These are phyloP conservation scores for Moricandia arvensis DNA, from an alignment of 345 rosid species.

Conservation along the genomic window DNA sequence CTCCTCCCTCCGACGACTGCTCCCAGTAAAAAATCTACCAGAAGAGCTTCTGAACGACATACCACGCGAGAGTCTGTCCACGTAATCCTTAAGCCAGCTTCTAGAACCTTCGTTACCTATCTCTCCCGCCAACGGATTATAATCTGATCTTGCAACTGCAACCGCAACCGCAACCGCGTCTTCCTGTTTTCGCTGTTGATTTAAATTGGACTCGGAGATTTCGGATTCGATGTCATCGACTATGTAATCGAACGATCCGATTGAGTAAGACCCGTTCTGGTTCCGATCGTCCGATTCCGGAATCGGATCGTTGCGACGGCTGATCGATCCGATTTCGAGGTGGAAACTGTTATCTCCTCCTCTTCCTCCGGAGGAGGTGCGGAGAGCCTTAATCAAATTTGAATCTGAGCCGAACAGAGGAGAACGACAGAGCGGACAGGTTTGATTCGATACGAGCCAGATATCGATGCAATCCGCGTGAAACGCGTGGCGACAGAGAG, in stretches of 20 bases:
- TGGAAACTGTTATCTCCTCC: conserved; percentile 60
- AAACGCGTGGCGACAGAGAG: conserved; percentile 90
- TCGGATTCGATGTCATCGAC: conserved; percentile 78
- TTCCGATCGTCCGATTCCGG: conserved; percentile 35
- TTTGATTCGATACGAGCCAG: conserved; percentile 69
- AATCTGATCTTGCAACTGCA: conserved; percentile 1
- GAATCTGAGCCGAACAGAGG: conserved; percentile 63
- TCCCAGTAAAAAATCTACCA: conserved; percentile 73
- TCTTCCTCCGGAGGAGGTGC: background rate
- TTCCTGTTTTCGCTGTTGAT: conserved; percentile 58
- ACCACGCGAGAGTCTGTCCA: conserved; percentile 68
- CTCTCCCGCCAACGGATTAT: conserved; percentile 47
- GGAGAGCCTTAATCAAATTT: conserved; percentile 51
- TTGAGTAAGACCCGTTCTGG: conserved; percentile 67
- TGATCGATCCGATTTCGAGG: conserved; percentile 85
- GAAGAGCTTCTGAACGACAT: conserved; percentile 74
- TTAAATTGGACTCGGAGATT: conserved; percentile 45
- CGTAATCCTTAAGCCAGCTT: conserved; percentile 82
- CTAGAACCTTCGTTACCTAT: conserved; percentile 52
- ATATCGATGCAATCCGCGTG: conserved; percentile 76
- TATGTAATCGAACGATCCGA: conserved; percentile 82
- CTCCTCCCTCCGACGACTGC: conserved; percentile 73
- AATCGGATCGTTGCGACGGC: conserved; percentile 50
- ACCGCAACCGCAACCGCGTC: conserved; percentile 4
- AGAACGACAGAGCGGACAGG: conserved; percentile 94